Conservation (phyloP, 345 rosid species). For the Pseudoturritis turrita region DNA sequence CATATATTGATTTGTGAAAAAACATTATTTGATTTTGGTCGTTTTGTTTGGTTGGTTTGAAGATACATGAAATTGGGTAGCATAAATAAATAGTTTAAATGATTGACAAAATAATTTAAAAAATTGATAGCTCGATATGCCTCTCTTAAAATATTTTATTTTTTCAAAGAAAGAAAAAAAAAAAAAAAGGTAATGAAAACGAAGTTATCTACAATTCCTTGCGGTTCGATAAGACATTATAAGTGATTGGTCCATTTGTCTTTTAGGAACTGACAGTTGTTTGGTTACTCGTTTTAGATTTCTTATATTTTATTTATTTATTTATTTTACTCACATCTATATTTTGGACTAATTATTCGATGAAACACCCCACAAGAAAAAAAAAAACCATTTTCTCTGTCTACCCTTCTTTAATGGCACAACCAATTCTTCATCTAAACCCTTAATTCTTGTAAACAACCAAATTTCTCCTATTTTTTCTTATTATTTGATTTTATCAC, state of each 20-base stretch:
- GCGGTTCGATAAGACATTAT: constrained; percentile 25
- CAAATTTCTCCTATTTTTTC: neutral
- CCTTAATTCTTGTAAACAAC: neutral
- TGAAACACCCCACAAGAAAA: constrained; percentile 6
- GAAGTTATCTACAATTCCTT: constrained; percentile 22
- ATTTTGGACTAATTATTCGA: neutral
- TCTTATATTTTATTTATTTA: neutral
- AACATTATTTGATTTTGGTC: too few species aligned
- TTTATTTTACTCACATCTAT: neutral
- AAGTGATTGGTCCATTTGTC: constrained; percentile 37
- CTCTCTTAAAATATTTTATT: neutral
- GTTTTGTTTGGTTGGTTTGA: too few species aligned
- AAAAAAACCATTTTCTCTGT: neutral
- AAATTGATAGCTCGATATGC: neutral
- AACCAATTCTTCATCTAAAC: neutral
- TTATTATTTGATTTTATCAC: neutral
- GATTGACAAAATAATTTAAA: too few species aligned
- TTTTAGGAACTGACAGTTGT: constrained; percentile 31
- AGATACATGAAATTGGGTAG: too few species aligned
- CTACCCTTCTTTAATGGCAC: neutral
- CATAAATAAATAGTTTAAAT: neutral
- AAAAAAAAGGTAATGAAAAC: neutral
- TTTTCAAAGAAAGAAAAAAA: neutral
- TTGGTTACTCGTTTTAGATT: constrained; percentile 13
- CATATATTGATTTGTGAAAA: too few species aligned